Base-by-base conservation (phyloP, 2,329 filamentous ascomycete species). In the Apiospora kogelbergensis region DNA sequence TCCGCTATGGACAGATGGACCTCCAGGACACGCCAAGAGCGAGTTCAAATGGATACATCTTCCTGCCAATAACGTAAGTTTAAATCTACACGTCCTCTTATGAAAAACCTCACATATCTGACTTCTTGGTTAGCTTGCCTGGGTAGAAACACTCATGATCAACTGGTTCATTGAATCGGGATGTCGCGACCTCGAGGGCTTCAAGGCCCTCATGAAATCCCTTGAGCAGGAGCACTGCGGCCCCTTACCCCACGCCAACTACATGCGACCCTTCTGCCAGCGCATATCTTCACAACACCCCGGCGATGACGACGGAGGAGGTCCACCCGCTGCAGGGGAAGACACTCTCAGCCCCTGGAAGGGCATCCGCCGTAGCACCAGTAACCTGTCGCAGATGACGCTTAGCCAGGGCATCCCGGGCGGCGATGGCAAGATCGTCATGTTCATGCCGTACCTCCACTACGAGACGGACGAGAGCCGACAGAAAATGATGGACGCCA, bases 131-230 rank as follows among this genome's bases (percentile, higher is more conserved):
- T 84, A 88, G 74, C 84, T 88, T 73, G 84, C 85, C 0, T 91
- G 89, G 89, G 85, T 88, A 41, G 72, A 80, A 77, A 79, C 88
- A 0, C 79, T 91, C 1, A 78, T 91, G n/a, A 87, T 88, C 1
- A 91, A 91, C 72, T 84, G 84, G 9, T 91, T 91, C 72, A 86
- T 91, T 42, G 89, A 91, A 75, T 86, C 88, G 45, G 88, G 88
- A 0, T 84, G 85, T 20, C 83, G 84, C n/a, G 89, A 91, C 74
- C 84, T 90, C 1, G 87, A 90, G 73, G 85, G 86, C 1, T 90
- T 90, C 78, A 90, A 90, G 73, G 86, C 87, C 0, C 75, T 91
- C 2, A 88, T 89, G 72, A 84, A 85, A 70, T 88, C 86, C 3
- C 89, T 90, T 71, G 85, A 85, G 57, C 88, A 90, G 71, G 87